Conservation (phyloP, 257 asterid genomes). For the Solanum dulcamara region DNA sequence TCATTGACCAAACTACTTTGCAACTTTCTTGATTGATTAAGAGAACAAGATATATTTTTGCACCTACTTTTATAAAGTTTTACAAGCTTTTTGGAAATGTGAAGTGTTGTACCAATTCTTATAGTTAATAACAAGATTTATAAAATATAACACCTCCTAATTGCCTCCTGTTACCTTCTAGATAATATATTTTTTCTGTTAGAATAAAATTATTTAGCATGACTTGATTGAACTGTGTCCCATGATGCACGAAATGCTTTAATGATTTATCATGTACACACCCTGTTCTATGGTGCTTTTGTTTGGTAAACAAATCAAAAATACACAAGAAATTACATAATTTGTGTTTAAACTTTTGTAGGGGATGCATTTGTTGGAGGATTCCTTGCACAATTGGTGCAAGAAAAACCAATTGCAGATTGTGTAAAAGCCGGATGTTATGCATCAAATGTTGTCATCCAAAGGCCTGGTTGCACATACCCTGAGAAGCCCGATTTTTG, state of each 20-base stretch:
- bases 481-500: conserved; percentile 71
- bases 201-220: not conserved
- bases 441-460: conserved; percentile 75
- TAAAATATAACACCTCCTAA: not conserved
- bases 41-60: not conserved
- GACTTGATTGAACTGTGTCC: not conserved
- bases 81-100: not conserved
- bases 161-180: not conserved
- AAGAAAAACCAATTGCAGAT: conserved; percentile 58
- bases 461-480: conserved; percentile 85
- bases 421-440: conserved; percentile 70
- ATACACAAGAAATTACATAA: not conserved
- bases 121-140: not conserved
- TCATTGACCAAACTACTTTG: not conserved
- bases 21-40: not conserved
- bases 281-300: not conserved
- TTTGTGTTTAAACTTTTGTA: not conserved
- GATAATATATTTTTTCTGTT: not conserved
- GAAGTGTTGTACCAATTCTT: not conserved
- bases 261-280: not conserved
- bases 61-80: not conserved
- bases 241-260: not conserved
- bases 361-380: conserved; percentile 94
- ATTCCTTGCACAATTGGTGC: conserved; percentile 65
- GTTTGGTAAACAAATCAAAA: not conserved